A percentile compares a stretch with the other conserved stretches of the same genome.
These are phyloP conservation scores for Ceratobasidium sp. DNA, from an alignment of 1,284 basidiomycete genomes.

Conservation along the genomic window DNA sequence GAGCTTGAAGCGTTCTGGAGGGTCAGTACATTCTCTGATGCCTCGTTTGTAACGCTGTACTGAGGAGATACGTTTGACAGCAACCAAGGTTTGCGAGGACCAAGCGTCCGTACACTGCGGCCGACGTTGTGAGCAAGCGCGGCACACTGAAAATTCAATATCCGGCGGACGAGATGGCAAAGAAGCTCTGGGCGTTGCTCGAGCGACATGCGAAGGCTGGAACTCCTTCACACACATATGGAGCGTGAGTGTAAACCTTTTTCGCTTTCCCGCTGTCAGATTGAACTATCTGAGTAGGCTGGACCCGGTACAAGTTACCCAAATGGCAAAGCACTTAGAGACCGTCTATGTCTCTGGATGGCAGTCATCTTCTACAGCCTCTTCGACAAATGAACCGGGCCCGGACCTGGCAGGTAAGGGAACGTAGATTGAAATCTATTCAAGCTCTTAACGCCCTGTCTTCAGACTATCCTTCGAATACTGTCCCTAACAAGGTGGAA, in stretches of 20 bases:
- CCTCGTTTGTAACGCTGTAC: neutral
- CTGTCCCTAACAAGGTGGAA: slow-evolving; percentile 68
- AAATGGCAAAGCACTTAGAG: slow-evolving; percentile 70
- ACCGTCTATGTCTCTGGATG: slow-evolving; percentile 70
- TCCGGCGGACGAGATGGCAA: slow-evolving; percentile 83
- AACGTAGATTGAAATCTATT: neutral
- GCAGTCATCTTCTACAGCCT: slow-evolving; percentile 65
- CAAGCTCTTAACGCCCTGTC: slow-evolving; percentile 1
- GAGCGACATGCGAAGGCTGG: slow-evolving; percentile 70
- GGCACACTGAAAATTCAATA: slow-evolving; percentile 88
- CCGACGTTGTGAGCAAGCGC: slow-evolving; percentile 92
- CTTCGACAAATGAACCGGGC: slow-evolving; percentile 70
- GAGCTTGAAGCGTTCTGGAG: slow-evolving; percentile 93
- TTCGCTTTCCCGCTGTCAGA: neutral
- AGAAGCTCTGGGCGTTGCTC: slow-evolving; percentile 85
- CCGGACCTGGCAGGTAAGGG: slow-evolving; percentile 65
- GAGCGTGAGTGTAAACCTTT: slow-evolving; percentile 75
- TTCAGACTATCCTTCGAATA: slow-evolving; percentile 65
- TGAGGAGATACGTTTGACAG: slow-evolving; percentile 55
- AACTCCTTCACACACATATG: slow-evolving; percentile 92
- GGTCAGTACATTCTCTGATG: slow-evolving; percentile 56
- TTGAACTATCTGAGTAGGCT: slow-evolving; percentile 60
- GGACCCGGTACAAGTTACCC: slow-evolving; percentile 89
- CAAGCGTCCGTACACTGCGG: slow-evolving; percentile 90
- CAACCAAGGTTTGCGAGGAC: slow-evolving; percentile 84